These are phyloP conservation scores for Pseudopithomyces maydicus DNA, from an alignment of 2,329 filamentous ascomycete species.

Conservation along the genomic window DNA sequence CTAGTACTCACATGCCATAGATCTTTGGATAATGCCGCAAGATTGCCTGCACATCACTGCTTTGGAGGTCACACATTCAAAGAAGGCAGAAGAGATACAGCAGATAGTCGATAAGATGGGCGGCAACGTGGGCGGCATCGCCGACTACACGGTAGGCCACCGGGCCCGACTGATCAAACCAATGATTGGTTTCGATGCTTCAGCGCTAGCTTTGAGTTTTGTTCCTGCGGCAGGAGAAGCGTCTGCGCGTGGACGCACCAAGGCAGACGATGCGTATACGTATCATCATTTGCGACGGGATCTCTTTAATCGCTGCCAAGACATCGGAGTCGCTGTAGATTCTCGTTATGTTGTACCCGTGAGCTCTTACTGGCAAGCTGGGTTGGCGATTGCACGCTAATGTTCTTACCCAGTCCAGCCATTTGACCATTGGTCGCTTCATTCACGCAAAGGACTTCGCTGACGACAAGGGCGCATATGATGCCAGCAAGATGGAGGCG, in stretches of 20 bases:
- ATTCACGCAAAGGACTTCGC: constrained; percentile 66
- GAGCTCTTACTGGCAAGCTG: not conserved
- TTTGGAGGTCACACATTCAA: constrained; percentile 82
- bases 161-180: constrained; percentile 81
- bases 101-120: constrained; percentile 63
- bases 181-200: constrained; percentile 79
- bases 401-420: constrained; percentile 62
- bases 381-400: not conserved
- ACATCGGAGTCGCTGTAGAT: constrained; percentile 70
- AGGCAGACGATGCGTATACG: constrained; percentile 69
- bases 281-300: constrained; percentile 91
- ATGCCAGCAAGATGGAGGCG: constrained; percentile 61
- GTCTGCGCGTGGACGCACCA: constrained; percentile 36
- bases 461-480: constrained; percentile 47
- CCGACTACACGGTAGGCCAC: constrained; percentile 69
- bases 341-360: constrained; percentile 82
- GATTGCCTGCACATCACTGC: constrained; percentile 82
- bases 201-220: constrained; percentile 86
- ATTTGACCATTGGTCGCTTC: constrained; percentile 86
- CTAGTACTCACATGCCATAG: constrained; percentile 52
- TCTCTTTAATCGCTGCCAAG: constrained; percentile 66
- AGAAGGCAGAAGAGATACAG: constrained; percentile 70
- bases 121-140: constrained; percentile 63
- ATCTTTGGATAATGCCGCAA: constrained; percentile 83
- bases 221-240: constrained; percentile 74